Conservation (phyloP, 129 eudicot species). For the Pseudognaphalium luteoalbum region DNA sequence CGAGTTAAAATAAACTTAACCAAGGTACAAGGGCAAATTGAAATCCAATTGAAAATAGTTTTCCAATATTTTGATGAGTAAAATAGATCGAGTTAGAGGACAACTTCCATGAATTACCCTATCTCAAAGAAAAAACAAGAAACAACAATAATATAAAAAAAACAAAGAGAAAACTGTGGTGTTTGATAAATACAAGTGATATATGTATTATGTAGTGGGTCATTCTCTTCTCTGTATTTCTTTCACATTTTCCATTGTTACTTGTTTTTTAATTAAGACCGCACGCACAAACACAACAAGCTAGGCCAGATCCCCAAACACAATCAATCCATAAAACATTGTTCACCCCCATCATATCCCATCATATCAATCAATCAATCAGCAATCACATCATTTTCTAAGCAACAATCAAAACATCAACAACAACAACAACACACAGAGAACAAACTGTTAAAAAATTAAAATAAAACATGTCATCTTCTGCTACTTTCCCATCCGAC, state of each 20-base stretch:
- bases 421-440: neutral
- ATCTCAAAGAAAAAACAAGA: neutral
- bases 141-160: constrained; percentile 6
- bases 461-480: constrained; percentile 18
- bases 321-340: constrained; percentile 16
- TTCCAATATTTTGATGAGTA: neutral
- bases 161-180: constrained; percentile 13
- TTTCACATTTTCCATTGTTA: constrained; percentile 6
- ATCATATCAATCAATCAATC: constrained; percentile 18
- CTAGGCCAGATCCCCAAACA: constrained; percentile 24
- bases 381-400: constrained; percentile 18
- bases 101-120: neutral
- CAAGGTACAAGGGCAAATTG: neutral
- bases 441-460: neutral
- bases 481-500: constrained; percentile 25
- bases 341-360: constrained; percentile 2
- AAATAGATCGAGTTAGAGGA: neutral
- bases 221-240: constrained; percentile 7
- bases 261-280: constrained; percentile 13
- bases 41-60: too few species aligned
- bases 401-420: constrained; percentile 13
- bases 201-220: constrained; percentile 19
- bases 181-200: constrained; percentile 10
- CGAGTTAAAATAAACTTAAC: too few species aligned
- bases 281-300: constrained; percentile 14